Evolutionary conservation across 2,329 filamentous ascomycete species (phyloP), one percentile per base, ranked within the genome.

Genomic region (Fusarium pseudocircinatum): DNA sequence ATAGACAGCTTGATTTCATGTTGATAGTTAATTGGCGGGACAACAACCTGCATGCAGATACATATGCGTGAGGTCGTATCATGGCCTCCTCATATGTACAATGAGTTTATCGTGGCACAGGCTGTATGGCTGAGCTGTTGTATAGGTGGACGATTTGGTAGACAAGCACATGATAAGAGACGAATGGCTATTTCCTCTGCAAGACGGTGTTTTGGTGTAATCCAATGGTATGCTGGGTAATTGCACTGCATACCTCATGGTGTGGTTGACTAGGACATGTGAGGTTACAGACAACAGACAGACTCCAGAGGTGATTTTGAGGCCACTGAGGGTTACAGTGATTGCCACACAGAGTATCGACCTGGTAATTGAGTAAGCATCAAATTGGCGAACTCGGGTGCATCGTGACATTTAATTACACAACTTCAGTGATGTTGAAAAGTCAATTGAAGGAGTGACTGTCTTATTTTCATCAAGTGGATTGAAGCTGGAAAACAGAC

Each of bases 31-130:
- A 66, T 73, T 70, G 56, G 39, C 56, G 56, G 44, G 70, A 59
- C 52, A 57, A 58, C 52, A 69, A 28, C 40, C 42, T 64, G 62
- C 57, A 67, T 67, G 64, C 44, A 73, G 30, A 49, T 63, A 43
- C 24, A 40, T 62, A 44, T 67, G 37, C 37, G 42, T 39, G 34
- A 47, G 43, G 69, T 42, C 16, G 69, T 65, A 56, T 50, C 46
- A 32, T 60, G 50, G 32, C 11, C 56, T 50, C 36, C 42, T 70
- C 59, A 61, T 60, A 32, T 54, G 42, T 49, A 50, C 32, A 42
- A 49, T 63, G 52, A 18, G 24, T n/a, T 56, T 52, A 63, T 69
- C 72, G 75, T 77, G 75, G 66, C 75, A 43, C 50, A 56, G 60
- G 62, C 62, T 74, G 64, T 69, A 57, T 74, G 70, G 67, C 26